Percentiles rank a stretch among this genome's conserved stretches.
Evolutionary conservation across 345 rosid species (phyloP).

Genomic region (Eutrema yunnanense): DNA sequence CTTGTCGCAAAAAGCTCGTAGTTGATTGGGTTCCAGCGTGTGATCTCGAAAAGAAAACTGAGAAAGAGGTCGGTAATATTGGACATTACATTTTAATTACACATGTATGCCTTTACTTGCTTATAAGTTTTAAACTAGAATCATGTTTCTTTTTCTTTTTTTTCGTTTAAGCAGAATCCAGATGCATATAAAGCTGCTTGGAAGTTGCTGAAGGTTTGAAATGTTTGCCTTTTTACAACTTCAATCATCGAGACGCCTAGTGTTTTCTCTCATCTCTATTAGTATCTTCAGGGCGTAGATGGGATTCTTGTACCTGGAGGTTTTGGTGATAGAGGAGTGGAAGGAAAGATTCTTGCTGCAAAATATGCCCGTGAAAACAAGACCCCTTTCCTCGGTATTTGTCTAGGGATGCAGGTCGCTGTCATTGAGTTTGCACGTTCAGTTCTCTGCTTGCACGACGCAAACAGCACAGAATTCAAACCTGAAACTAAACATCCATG

Average conservation of each 20-base stretch:
- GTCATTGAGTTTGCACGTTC: constrained; percentile 87
- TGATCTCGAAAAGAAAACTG: constrained; percentile 68
- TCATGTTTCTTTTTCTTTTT: not conserved
- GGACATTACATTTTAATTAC: not conserved
- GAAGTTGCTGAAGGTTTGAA: constrained; percentile 64
- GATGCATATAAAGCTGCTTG: constrained; percentile 74
- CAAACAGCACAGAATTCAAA: constrained; percentile 90
- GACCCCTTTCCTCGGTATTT: constrained; percentile 83
- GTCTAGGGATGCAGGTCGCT: constrained; percentile 94
- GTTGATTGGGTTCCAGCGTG: constrained; percentile 90
- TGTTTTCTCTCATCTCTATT: not conserved
- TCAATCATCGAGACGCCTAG: not conserved
- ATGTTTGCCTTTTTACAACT: not conserved
- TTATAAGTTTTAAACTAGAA: not conserved
- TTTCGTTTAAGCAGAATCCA: constrained; percentile 50
- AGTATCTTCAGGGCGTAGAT: constrained; percentile 56
- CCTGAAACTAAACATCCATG: constrained; percentile 63
- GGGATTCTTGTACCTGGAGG: constrained; percentile 98
- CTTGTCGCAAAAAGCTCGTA: constrained; percentile 56
- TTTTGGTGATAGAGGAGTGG: constrained; percentile 93
- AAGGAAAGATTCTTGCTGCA: constrained; percentile 88
- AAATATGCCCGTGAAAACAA: constrained; percentile 81
- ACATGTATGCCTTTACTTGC: not conserved
- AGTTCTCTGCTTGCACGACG: constrained; percentile 63
- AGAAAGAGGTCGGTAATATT: constrained; percentile 42